phyloP scores from a whole-genome alignment of 192 early-diverging fungal species.

The Umbelopsis ramanniana region DNA sequence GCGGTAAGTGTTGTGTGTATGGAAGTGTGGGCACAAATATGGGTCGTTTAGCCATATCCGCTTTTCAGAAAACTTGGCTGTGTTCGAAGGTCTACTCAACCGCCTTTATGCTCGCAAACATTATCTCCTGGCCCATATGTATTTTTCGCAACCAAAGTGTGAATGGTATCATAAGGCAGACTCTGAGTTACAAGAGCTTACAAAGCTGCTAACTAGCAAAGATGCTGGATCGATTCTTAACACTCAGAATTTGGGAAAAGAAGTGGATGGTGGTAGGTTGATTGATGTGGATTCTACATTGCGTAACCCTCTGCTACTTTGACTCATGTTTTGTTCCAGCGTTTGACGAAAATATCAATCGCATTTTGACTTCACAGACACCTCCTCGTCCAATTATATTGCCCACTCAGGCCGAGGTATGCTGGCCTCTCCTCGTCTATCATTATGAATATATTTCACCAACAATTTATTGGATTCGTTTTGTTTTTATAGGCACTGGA shows the following conservation, averaged over 20 bases:
- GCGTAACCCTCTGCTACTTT: not conserved
- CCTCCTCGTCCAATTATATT: conserved; percentile 63
- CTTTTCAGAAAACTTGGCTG: not conserved
- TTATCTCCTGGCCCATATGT: conserved; percentile 47
- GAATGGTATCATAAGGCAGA: conserved; percentile 44
- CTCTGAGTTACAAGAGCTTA: conserved; percentile 27
- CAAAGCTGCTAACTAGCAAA: conserved; percentile 5
- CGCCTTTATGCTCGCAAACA: conserved; percentile 40
- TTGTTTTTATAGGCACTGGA: conserved; percentile 39
- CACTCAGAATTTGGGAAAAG: conserved; percentile 35
- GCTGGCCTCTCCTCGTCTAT: not conserved
- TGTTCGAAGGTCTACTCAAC: conserved; percentile 26
- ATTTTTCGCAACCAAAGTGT: conserved; percentile 49
- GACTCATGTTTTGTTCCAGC: conserved; percentile 25
- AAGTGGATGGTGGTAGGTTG: conserved; percentile 47
- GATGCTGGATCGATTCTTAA: conserved; percentile 26
- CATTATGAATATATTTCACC: not conserved
- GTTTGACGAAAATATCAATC: conserved; percentile 66
- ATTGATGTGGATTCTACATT: not conserved
- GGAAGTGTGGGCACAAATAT: not conserved
- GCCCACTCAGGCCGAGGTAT: conserved; percentile 51
- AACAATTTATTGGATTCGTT: not conserved
- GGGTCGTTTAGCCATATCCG: not conserved
- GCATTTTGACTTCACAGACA: conserved; percentile 64
- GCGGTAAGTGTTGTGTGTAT: not conserved